Percentiles rank a stretch among this genome's conserved stretches.
phyloP scores from a whole-genome alignment of 2,329 filamentous ascomycete species.

The Cordyceps farinosa region DNA sequence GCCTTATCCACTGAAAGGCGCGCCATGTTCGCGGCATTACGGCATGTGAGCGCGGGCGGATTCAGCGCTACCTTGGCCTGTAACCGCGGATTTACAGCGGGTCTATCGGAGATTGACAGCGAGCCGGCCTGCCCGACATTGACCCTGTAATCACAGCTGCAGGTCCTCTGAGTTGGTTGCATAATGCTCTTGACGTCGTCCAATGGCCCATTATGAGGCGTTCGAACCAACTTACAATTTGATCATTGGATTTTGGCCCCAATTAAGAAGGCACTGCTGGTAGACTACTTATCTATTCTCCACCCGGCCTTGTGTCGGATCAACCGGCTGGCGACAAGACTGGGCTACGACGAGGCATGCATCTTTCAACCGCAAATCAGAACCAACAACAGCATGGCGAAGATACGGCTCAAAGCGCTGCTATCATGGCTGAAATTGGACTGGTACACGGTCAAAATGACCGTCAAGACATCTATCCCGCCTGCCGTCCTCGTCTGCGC shows the following conservation, averaged over 20 bases:
- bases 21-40: not conserved
- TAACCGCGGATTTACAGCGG: not conserved
- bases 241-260: no score
- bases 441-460: conserved; percentile 11
- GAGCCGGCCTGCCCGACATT: not conserved
- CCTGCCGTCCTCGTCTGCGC: conserved; percentile 16
- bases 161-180: not conserved
- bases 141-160: not conserved
- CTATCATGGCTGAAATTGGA: not conserved
- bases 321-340: not conserved
- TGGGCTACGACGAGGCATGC: not conserved
- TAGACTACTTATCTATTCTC: not conserved
- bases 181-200: not conserved
- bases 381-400: not conserved
- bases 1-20: not conserved
- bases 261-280: not conserved
- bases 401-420: conserved; percentile 17
- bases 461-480: conserved; percentile 9
- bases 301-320: not conserved
- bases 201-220: not conserved
- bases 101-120: not conserved
- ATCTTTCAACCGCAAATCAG: not conserved
- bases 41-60: not conserved
- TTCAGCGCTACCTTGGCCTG: not conserved
- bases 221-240: not conserved